Conservation (phyloP, 371 early-diverging fungal species). For the Mortierella sp. region DNA sequence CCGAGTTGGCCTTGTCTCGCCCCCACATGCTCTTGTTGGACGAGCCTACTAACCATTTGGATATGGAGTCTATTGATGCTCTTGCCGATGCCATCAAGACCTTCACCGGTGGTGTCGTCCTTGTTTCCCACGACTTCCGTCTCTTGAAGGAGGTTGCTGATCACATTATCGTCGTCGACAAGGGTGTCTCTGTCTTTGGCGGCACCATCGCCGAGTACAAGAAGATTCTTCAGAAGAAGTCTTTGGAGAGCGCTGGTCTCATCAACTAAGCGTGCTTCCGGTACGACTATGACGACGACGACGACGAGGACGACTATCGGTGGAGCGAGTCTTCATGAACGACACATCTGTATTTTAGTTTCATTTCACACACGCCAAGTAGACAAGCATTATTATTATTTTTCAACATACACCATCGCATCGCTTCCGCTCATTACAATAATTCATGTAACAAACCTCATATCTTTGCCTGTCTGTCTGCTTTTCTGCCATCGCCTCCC, state of each 20-base stretch:
- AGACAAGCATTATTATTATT: slow-evolving; percentile 6
- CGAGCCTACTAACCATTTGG: slow-evolving; percentile 97
- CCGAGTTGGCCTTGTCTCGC: slow-evolving; percentile 89
- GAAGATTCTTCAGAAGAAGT: slow-evolving; percentile 75
- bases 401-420: too few species aligned
- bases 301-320: background rate
- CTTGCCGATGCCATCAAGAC: slow-evolving; percentile 96
- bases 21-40: slow-evolving; percentile 98
- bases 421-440: background rate
- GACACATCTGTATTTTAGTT: slow-evolving; percentile 14
- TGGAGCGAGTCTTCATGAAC: slow-evolving; percentile 15
- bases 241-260: slow-evolving; percentile 31
- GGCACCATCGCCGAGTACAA: slow-evolving; percentile 82
- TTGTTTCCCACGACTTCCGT: slow-evolving; percentile 99
- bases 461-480: too few species aligned
- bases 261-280: background rate
- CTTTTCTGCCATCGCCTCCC: too few species aligned
- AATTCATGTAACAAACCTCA: background rate
- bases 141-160: slow-evolving; percentile 96
- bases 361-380: slow-evolving; percentile 4
- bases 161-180: slow-evolving; percentile 95
- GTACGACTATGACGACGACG: too few species aligned
- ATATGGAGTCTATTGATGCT: slow-evolving; percentile 97
- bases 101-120: slow-evolving; percentile 97
- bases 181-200: slow-evolving; percentile 85